Evolutionary conservation across 768 basidiomycete species (phyloP).

Genomic region (Amanita rubescens): DNA sequence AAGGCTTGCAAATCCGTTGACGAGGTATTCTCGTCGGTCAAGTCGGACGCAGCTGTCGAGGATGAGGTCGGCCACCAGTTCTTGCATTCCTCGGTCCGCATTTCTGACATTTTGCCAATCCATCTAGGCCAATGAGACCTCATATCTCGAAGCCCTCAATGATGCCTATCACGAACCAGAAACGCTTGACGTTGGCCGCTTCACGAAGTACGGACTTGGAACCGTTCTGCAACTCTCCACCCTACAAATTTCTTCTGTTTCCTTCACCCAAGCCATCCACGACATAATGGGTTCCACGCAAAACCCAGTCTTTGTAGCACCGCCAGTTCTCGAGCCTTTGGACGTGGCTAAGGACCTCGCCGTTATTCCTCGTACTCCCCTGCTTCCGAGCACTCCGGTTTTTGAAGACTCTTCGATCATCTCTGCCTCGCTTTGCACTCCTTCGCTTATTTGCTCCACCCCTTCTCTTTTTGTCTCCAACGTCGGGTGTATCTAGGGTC

Average conservation of each 20-base stretch:
- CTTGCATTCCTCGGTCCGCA: neutral
- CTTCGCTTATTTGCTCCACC: conserved; percentile 1
- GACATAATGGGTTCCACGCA: neutral
- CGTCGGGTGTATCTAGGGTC: neutral
- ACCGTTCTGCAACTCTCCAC: neutral
- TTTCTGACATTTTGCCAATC: neutral
- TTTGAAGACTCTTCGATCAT: conserved; percentile 1
- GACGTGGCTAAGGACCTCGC: neutral
- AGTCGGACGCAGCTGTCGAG: neutral
- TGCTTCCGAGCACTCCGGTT: conserved; percentile 1
- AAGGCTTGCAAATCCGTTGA: conserved; percentile 1
- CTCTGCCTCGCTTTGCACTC: conserved; percentile 1
- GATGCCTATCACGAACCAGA: conserved; percentile 5
- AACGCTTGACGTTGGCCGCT: conserved; percentile 1
- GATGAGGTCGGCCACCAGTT: neutral
- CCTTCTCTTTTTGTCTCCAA: neutral
- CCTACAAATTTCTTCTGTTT: too few species aligned
- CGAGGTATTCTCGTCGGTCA: neutral
- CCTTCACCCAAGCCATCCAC: neutral
- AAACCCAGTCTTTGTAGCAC: neutral
- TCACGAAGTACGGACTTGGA: conserved; percentile 1
- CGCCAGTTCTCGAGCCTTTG: neutral
- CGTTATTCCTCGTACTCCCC: neutral
- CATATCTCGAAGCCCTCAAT: conserved; percentile 1
- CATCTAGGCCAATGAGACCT: neutral